These are phyloP conservation scores for Suhomyces vadensis DNA, from an alignment of 805 yeast species.

Conservation along the genomic window DNA sequence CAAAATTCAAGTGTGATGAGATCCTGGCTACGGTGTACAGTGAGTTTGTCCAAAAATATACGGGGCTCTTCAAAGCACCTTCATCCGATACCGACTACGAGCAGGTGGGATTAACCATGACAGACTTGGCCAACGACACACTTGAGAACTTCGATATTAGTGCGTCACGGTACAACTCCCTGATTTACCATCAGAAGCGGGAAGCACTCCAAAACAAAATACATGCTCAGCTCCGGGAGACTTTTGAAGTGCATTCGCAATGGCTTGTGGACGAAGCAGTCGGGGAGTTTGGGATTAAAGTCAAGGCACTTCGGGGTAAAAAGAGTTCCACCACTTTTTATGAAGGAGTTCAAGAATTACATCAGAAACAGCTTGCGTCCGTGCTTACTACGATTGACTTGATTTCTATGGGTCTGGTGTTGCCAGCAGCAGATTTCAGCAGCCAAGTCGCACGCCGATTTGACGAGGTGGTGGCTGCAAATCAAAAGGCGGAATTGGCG, in stretches of 20 bases:
- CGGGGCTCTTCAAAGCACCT: slow-evolving; percentile 15
- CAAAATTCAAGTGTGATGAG: slow-evolving; percentile 93
- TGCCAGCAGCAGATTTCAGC: slow-evolving; percentile 10
- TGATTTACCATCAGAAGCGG: slow-evolving; percentile 69
- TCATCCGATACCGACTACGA: slow-evolving; percentile 40
- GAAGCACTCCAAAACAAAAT: slow-evolving; percentile 48
- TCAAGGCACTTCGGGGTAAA: slow-evolving; percentile 13
- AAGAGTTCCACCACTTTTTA: slow-evolving; percentile 4
- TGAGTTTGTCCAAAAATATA: slow-evolving; percentile 27
- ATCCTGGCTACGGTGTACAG: slow-evolving; percentile 49
- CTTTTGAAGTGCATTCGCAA: slow-evolving; percentile 37
- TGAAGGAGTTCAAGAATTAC: slow-evolving; percentile 1
- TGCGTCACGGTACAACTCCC: slow-evolving; percentile 72
- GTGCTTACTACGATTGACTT: slow-evolving; percentile 10
- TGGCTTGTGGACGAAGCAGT: slow-evolving; percentile 17
- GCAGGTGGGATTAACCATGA: slow-evolving; percentile 46
- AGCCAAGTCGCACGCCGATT: slow-evolving; percentile 39
- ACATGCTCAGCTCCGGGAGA: slow-evolving; percentile 36
- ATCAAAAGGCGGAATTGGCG: slow-evolving; percentile 36
- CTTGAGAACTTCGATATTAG: slow-evolving; percentile 59
- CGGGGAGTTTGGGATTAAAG: slow-evolving; percentile 12
- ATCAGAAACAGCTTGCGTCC: neutral
- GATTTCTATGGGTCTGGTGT: slow-evolving; percentile 18
- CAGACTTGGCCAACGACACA: slow-evolving; percentile 45
- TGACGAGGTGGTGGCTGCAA: slow-evolving; percentile 38